Percentiles rank a stretch among this genome's conserved stretches.
Conservation (phyloP, 2,329 filamentous ascomycete genomes). For the Penicillium sp. region DNA sequence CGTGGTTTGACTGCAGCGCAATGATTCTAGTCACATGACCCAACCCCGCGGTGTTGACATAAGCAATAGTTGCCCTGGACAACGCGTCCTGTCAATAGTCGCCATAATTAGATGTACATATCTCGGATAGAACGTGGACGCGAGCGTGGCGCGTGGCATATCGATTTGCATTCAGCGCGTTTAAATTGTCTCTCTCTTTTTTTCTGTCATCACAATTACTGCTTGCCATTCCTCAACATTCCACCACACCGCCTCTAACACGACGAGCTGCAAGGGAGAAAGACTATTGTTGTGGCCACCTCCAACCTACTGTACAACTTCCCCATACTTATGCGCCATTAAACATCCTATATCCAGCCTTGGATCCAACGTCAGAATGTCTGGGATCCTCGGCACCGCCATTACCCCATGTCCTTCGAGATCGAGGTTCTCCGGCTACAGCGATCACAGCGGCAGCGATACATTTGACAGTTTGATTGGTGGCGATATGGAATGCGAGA, state of each 20-base stretch:
- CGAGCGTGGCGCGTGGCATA: conserved; percentile 6
- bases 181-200: background rate
- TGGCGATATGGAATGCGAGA: conserved; percentile 30
- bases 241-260: conserved; percentile 14
- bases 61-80: conserved; percentile 17
- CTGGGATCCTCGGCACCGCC: conserved; percentile 24
- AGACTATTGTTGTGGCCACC: background rate
- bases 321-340: conserved; percentile 7
- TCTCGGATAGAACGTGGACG: background rate
- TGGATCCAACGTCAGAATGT: conserved; percentile 22
- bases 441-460: conserved; percentile 16
- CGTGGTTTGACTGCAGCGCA: background rate
- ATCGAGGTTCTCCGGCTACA: conserved; percentile 21
- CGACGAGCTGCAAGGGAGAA: conserved; percentile 16
- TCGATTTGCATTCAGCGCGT: background rate
- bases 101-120: background rate
- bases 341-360: background rate
- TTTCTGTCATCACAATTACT: background rate
- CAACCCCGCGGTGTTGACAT: conserved; percentile 5
- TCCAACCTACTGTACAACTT: background rate
- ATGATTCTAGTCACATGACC: background rate
- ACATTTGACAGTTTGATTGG: conserved; percentile 27
- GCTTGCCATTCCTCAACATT: background rate
- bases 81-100: conserved; percentile 15
- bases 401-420: conserved; percentile 37